A percentile compares a stretch with the other conserved stretches of the same genome.
These are phyloP conservation scores for Pseudogymnoascus sp. DNA, from an alignment of 2,329 filamentous ascomycete species.

Conservation along the genomic window DNA sequence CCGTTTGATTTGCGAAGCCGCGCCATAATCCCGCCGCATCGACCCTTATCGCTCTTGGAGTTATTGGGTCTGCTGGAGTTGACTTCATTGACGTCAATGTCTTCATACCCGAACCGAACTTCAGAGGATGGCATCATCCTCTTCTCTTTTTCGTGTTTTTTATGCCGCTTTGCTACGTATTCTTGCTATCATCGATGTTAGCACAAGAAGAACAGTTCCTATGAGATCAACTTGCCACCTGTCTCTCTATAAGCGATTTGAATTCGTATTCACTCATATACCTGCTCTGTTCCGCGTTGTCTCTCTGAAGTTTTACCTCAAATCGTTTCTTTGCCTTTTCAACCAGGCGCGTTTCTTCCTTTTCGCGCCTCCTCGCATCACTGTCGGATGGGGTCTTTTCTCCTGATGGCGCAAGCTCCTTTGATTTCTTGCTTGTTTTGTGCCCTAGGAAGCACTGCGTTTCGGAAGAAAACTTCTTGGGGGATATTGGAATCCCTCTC, in stretches of 20 bases:
- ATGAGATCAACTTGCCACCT: not conserved
- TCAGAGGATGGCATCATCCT: not conserved
- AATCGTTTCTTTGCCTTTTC: not conserved
- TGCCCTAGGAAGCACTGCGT: not conserved
- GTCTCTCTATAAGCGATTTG: not conserved
- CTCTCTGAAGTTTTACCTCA: not conserved
- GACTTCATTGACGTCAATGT: not conserved
- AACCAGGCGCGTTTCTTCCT: not conserved
- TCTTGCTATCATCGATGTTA: not conserved
- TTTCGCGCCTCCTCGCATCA: not conserved
- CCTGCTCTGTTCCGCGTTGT: not conserved
- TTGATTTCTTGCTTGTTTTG: not conserved
- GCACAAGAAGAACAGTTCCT: not conserved
- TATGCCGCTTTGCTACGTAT: not conserved
- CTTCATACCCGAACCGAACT: not conserved
- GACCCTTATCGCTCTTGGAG: not conserved
- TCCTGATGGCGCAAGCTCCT: not conserved
- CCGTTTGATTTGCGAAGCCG: not conserved
- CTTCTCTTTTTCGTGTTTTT: not conserved
- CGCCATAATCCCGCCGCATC: not conserved
- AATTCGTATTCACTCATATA: not conserved
- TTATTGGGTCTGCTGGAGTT: not conserved
- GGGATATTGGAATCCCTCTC: not conserved
- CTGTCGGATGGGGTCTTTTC: not conserved
- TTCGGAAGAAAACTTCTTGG: not conserved